A percentile compares a stretch with the other conserved stretches of the same genome.
Evolutionary conservation across 768 basidiomycete genomes (phyloP).

Genomic region (Leccinum truebloodii): DNA sequence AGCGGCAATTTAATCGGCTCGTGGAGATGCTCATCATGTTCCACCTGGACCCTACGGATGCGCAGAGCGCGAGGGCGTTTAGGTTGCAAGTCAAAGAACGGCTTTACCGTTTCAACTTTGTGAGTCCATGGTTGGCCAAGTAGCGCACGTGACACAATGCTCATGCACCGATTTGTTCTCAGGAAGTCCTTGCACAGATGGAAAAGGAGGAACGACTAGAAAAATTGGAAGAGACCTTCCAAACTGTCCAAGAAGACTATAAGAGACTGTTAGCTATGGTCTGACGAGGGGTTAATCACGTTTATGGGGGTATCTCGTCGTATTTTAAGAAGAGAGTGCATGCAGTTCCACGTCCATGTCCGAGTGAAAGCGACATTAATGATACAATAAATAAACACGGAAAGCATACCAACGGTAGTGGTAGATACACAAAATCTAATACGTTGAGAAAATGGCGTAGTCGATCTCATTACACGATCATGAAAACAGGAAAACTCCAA

Average conservation of each 20-base stretch:
- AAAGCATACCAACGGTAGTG: slow-evolving; percentile 12
- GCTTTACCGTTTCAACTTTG: slow-evolving; percentile 93
- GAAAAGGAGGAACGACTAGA: slow-evolving; percentile 85
- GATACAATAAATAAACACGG: slow-evolving; percentile 28
- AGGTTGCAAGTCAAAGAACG: slow-evolving; percentile 94
- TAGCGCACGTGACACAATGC: background rate
- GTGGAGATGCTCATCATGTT: slow-evolving; percentile 87
- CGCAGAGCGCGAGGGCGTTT: slow-evolving; percentile 59
- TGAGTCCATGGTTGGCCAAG: slow-evolving; percentile 39
- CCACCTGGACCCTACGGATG: slow-evolving; percentile 64
- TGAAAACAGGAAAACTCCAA: slow-evolving; percentile 29
- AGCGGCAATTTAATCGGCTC: slow-evolving; percentile 94
- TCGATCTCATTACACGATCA: slow-evolving; percentile 9
- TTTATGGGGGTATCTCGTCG: slow-evolving; percentile 17
- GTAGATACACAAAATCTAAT: slow-evolving; percentile 21
- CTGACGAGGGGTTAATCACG: slow-evolving; percentile 4
- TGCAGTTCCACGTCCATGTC: background rate
- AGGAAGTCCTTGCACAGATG: slow-evolving; percentile 88
- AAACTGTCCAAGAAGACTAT: slow-evolving; percentile 84
- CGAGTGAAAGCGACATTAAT: slow-evolving; percentile 10
- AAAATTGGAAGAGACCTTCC: slow-evolving; percentile 92
- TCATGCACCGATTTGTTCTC: slow-evolving; percentile 3
- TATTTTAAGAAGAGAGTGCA: slow-evolving; percentile 1
- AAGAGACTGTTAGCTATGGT: slow-evolving; percentile 68
- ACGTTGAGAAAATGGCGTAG: background rate